Base-by-base conservation (phyloP, 2,329 filamentous ascomycete genomes). In the Magnaporthales sp. region DNA sequence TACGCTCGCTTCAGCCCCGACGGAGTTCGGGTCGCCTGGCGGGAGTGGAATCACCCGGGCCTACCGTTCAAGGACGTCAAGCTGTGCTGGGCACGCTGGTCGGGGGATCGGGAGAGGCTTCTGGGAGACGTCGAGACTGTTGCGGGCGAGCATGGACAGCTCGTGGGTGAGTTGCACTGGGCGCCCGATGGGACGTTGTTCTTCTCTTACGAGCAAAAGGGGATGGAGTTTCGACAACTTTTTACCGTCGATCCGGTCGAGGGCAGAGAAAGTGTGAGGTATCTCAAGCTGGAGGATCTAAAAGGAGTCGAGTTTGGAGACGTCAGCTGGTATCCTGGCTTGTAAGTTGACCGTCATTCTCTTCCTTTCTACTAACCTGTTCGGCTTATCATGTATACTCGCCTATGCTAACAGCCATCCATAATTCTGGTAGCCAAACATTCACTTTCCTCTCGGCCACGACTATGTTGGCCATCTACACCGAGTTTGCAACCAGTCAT, bases 11-110 rank as follows among this genome's bases (percentile, higher is more conserved):
- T 82, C 69, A 83, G 78, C 67, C 77, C 74, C 0, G 78, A 83
- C 68, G 81, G 82, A 1, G 61, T 9, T 7, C 78, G 77, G 64
- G 69, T 85, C 29, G 77, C 74, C n/a, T 86, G 84, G 83, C 75
- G 83, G 13, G 80, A 86, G 67, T 86, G 84, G 84, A 74, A 81
- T 22, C 82, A 85, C 69, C 84, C 83, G 0, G 77, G 82, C 63
- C 79, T 86, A 74, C 81, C 82, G 0, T 86, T 83, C 75, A 79
- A 79, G 1, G 78, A 79, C 0, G 79, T 78, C 1, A 77, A 80
- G 66, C 71, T 86, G 1, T 79, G 78, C 70, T 70, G 77, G 62
- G 82, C 79, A 0, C 75, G 78, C 8, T 85, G 81, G 77, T 62
- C 73, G 13, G 65, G 65, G 0, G 70, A 75, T 60, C 76, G 74